Percentiles rank a stretch among this genome's conserved stretches.
These are phyloP conservation scores for Cryphonectria nitschkei DNA, from an alignment of 2,329 filamentous ascomycete genomes.

Conservation along the genomic window DNA sequence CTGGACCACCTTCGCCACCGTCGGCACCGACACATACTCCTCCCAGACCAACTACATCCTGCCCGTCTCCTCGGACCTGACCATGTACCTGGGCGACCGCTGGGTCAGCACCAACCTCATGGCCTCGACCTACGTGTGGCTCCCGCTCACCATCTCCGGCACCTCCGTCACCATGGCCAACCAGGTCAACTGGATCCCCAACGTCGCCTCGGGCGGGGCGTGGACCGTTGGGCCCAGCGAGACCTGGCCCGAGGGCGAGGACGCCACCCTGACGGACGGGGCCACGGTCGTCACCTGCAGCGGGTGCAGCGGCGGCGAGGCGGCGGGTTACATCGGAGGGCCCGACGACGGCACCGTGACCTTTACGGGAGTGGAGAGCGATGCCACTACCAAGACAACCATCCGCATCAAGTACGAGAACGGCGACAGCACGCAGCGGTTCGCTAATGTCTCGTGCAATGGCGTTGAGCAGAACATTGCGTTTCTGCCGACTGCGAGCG, in stretches of 20 bases:
- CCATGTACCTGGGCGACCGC: conserved; percentile 68
- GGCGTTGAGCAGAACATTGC: conserved; percentile 51
- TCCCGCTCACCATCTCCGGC: conserved; percentile 60
- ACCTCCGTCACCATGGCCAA: conserved; percentile 55
- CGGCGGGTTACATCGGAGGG: conserved; percentile 61
- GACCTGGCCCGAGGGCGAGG: conserved; percentile 56
- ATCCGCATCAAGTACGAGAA: conserved; percentile 62
- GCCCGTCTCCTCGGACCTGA: conserved; percentile 42
- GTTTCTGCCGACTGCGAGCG: conserved; percentile 54
- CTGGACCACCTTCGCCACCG: conserved; percentile 61
- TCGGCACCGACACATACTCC: conserved; percentile 59
- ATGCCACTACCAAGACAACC: conserved; percentile 49
- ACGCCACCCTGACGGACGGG: conserved; percentile 47
- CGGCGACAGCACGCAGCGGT: conserved; percentile 56
- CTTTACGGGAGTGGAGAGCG: conserved; percentile 50
- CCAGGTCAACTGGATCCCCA: conserved; percentile 57
- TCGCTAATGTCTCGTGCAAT: conserved; percentile 60
- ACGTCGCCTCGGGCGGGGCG: conserved; percentile 25
- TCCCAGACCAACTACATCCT: conserved; percentile 65
- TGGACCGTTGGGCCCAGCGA: conserved; percentile 47
- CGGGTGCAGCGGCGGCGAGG: conserved; percentile 53
- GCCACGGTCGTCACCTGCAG: conserved; percentile 53
- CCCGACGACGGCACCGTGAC: conserved; percentile 48
- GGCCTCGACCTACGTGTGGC: conserved; percentile 67
- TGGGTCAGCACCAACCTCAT: conserved; percentile 63